phyloP scores from a whole-genome alignment of 768 basidiomycete species.

The Melanogaster broomeanus region DNA sequence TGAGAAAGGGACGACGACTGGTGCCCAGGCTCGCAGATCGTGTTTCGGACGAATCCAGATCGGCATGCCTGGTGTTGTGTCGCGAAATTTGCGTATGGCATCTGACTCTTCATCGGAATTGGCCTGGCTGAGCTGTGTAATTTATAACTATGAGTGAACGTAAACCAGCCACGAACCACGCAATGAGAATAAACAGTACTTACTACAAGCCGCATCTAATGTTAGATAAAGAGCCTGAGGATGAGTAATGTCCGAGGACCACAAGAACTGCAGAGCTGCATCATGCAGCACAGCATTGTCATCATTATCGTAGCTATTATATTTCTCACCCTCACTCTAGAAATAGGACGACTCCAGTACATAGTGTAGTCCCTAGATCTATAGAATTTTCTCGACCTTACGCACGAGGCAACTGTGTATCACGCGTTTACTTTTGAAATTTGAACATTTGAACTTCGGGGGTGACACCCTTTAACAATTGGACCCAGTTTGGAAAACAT shows the following conservation, averaged over 20 bases:
- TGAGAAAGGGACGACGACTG: constrained; percentile 72
- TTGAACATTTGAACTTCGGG: no score
- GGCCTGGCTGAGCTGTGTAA: constrained; percentile 84
- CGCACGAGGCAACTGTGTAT: no score
- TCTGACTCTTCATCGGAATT: constrained; percentile 91
- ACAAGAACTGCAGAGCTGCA: no score
- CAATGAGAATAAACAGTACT: constrained; percentile 29
- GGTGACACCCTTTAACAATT: no score
- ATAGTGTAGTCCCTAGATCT: no score
- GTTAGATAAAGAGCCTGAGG: constrained; percentile 1
- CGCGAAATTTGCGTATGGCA: constrained; percentile 82
- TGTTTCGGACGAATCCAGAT: constrained; percentile 57
- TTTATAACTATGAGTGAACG: constrained; percentile 54
- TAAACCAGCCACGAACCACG: constrained; percentile 5
- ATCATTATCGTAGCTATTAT: no score
- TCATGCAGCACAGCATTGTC: no score
- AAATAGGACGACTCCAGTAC: no score
- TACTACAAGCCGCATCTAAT: constrained; percentile 76
- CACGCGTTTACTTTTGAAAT: no score
- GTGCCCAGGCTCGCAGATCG: constrained; percentile 76
- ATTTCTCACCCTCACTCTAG: no score
- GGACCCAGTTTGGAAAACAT: no score
- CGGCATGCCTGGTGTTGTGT: constrained; percentile 69
- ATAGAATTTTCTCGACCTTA: no score
- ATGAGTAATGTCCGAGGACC: constrained; percentile 11